These are phyloP conservation scores for Colletotrichum caudatum DNA, from an alignment of 2,329 filamentous ascomycete genomes.

Conservation along the genomic window DNA sequence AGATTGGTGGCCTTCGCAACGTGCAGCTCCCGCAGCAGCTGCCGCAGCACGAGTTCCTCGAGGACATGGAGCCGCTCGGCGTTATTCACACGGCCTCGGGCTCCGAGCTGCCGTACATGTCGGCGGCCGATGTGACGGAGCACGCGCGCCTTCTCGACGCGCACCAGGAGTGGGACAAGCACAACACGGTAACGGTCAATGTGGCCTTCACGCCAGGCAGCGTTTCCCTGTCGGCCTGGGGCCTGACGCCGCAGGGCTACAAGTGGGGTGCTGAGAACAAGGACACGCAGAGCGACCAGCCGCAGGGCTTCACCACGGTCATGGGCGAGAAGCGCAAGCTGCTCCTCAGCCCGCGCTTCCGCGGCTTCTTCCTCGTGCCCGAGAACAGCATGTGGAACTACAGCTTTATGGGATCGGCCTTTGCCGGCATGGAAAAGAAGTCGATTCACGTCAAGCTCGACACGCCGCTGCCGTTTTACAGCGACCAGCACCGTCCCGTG, in stretches of 20 bases:
- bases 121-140: constrained; percentile 91
- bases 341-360: constrained; percentile 90
- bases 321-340: constrained; percentile 98
- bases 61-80: constrained; percentile 88
- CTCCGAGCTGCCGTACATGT: constrained; percentile 97
- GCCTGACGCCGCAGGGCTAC: constrained; percentile 90
- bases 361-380: constrained; percentile 95
- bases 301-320: constrained; percentile 88
- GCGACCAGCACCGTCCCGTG: constrained; percentile 88
- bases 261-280: constrained; percentile 98
- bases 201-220: constrained; percentile 97
- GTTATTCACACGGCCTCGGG: constrained; percentile 96
- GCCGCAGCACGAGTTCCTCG: constrained; percentile 91
- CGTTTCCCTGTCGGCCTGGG: constrained; percentile 94
- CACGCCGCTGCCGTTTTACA: constrained; percentile 90
- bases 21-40: constrained; percentile 91
- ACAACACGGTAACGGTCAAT: constrained; percentile 93
- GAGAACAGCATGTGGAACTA: constrained; percentile 96
- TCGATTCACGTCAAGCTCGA: constrained; percentile 92
- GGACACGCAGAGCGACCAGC: constrained; percentile 91
- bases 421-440: constrained; percentile 90
- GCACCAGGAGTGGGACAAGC: constrained; percentile 80
- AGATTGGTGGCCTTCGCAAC: constrained; percentile 92
- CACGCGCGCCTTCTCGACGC: constrained; percentile 90
- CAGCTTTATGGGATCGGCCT: constrained; percentile 94